Conservation (phyloP, 805 yeast species). For the Candida andamanensis region DNA sequence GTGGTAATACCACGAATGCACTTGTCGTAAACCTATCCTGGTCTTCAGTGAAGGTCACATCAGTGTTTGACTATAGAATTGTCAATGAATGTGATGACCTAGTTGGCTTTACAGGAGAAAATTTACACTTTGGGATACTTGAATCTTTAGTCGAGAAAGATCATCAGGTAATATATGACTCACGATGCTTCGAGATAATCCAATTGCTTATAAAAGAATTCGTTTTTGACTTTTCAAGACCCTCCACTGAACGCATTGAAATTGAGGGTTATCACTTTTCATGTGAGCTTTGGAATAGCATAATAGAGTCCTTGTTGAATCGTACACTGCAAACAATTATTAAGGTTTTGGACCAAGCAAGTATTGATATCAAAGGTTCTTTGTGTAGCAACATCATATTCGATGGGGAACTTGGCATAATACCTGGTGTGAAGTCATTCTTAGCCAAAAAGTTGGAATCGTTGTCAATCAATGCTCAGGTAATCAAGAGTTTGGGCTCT, state of each 20-base stretch:
- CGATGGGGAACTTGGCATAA: slow-evolving; percentile 19
- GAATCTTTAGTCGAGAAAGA: background rate
- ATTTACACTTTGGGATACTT: slow-evolving; percentile 8
- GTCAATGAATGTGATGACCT: slow-evolving; percentile 5
- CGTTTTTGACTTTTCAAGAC: slow-evolving; percentile 7
- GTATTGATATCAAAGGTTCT: slow-evolving; percentile 16
- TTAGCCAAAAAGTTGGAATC: slow-evolving; percentile 11
- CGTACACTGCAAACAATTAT: slow-evolving; percentile 4
- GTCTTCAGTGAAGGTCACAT: slow-evolving; percentile 15
- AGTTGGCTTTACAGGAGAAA: slow-evolving; percentile 7
- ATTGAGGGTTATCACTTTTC: slow-evolving; percentile 1
- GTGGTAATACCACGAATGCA: slow-evolving; percentile 18
- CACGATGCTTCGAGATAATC: slow-evolving; percentile 14
- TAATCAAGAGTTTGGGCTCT: slow-evolving; percentile 17
- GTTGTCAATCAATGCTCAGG: background rate
- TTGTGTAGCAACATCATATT: slow-evolving; percentile 18
- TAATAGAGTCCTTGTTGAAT: slow-evolving; percentile 3
- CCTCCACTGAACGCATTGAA: background rate
- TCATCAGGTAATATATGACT: slow-evolving; percentile 1
- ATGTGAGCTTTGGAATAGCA: background rate
- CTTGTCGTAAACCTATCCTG: slow-evolving; percentile 27
- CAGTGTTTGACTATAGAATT: slow-evolving; percentile 22
- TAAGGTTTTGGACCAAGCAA: slow-evolving; percentile 1
- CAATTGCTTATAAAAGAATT: slow-evolving; percentile 14
- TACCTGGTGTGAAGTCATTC: slow-evolving; percentile 19